Evolutionary conservation across 305 asterid genomes (phyloP).

Genomic region (Rubia balearica): DNA sequence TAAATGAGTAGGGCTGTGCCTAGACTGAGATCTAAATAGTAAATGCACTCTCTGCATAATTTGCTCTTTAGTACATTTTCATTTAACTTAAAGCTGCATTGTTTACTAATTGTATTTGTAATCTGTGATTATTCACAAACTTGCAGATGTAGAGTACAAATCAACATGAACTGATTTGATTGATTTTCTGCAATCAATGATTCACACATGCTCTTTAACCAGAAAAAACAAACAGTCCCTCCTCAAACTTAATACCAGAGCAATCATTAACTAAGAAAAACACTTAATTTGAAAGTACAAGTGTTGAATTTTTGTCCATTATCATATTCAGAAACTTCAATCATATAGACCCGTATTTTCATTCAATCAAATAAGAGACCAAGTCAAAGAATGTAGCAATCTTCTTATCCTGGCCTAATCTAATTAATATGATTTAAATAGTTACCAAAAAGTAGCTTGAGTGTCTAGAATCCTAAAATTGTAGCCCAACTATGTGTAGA

Average conservation of each 20-base stretch:
- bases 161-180: neutral
- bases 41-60: neutral
- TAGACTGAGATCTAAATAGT: neutral
- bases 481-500: neutral
- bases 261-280: neutral
- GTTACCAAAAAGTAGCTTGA: neutral
- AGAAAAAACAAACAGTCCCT: neutral
- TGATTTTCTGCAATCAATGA: neutral
- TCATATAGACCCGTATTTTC: neutral
- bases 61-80: neutral
- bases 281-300: neutral
- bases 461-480: neutral
- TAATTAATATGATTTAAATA: neutral
- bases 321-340: neutral
- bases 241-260: neutral
- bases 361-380: neutral
- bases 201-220: neutral
- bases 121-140: neutral
- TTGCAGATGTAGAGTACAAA: neutral
- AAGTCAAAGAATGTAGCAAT: neutral
- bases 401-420: neutral
- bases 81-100: neutral
- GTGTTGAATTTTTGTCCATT: neutral
- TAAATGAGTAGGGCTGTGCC: neutral
- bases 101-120: neutral